Evolutionary conservation across 495 filamentous ascomycete genomes (phyloP), one percentile per base, ranked within the genome.

Genomic region (Neurospora sp.): DNA sequence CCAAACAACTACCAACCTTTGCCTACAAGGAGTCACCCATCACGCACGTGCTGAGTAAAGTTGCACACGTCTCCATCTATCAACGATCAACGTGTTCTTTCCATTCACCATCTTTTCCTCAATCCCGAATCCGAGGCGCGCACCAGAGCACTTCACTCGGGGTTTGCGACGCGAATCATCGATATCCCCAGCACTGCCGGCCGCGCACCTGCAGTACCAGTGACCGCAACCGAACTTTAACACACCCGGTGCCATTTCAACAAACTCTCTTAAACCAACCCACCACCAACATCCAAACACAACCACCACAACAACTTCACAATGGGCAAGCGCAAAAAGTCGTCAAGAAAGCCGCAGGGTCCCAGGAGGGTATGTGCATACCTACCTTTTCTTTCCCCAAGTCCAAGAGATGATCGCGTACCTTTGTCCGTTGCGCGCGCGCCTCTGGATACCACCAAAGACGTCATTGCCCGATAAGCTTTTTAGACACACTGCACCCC

Each of bases 301-400:
- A 27, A 62, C 54, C 27, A 66, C 54, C 54, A 35, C 27, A 18
- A 16, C 5, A 66, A 35, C 27, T 35, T 66, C 54, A 72, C 40
- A 46, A 83, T 83, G 93, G 95, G 95, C 72, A 99, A 99, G 86
- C 92, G 95, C 80, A 98, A 98, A 92, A 96, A 96, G 90, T 91
- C 92, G 39, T 90, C 93, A 74, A 87, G 91, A 76, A 93, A 93
- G 83, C 95, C 94, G 1, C 89, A 91, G 79, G 93, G 91, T 71
- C 90, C 92, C 37, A 93, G 91, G 83, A 97, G 92, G 91, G 94
- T 95, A 81, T 37, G 73, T 70, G 27, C 14, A n/a, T 5, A 72
- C 27, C 27, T 66, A 46, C 18, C n/a, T 20, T 46, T 46, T 20
- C 8, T n/a, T 20, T 46, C 3, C 4, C 20, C 6, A 14, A 66